Conservation (phyloP, 2,329 filamentous ascomycete genomes). For the Xylariaceae sp. region DNA sequence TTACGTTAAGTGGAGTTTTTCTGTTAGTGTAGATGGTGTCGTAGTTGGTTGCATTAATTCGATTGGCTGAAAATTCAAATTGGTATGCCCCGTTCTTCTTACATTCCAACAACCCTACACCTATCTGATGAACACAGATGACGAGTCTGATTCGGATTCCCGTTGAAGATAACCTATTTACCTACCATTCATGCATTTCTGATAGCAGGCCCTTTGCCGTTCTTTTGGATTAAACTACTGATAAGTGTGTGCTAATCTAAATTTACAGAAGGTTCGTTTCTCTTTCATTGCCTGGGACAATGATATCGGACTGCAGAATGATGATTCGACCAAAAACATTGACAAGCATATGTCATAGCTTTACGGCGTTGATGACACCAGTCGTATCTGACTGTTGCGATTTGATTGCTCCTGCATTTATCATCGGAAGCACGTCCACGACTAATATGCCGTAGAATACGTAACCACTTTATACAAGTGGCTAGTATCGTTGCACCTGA, state of each 20-base stretch:
- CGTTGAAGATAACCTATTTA: constrained; percentile 65
- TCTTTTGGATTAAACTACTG: neutral
- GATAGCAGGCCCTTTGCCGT: constrained; percentile 26
- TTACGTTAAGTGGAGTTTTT: no score
- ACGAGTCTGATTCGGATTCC: constrained; percentile 69
- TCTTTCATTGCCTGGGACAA: constrained; percentile 1
- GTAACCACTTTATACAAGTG: neutral
- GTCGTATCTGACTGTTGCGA: constrained; percentile 52
- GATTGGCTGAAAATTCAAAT: neutral
- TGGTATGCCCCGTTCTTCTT: constrained; percentile 17
- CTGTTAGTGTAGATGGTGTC: no score
- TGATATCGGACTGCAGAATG: constrained; percentile 55
- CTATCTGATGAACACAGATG: constrained; percentile 63
- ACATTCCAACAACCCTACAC: constrained; percentile 23
- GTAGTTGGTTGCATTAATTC: neutral
- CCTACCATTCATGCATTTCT: constrained; percentile 64
- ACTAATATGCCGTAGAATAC: constrained; percentile 40
- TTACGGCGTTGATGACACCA: constrained; percentile 56
- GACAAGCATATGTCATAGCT: constrained; percentile 99
- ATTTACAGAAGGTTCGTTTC: constrained; percentile 24
- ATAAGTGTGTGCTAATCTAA: constrained; percentile 16
- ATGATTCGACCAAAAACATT: constrained; percentile 80
- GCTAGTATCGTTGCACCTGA: constrained; percentile 3
- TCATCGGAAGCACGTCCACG: constrained; percentile 1
- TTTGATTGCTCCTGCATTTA: constrained; percentile 13